Evolutionary conservation across 345 rosid genomes (phyloP).

Genomic region (Linum usitatissimum): DNA sequence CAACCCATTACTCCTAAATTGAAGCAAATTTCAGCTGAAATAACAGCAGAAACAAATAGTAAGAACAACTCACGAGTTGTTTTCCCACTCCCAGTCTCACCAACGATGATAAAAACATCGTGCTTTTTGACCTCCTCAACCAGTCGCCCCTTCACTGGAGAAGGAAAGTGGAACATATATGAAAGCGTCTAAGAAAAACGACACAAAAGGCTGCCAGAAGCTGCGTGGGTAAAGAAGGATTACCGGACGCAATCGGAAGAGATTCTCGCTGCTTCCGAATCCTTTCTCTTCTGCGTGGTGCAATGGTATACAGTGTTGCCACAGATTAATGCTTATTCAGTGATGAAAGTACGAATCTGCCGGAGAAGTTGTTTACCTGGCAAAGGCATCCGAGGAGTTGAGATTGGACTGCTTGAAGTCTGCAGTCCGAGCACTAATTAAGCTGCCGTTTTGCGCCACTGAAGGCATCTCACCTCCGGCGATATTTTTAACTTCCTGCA

Average conservation of each 20-base stretch:
- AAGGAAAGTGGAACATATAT: neutral
- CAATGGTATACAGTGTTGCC: slow-evolving; percentile 3
- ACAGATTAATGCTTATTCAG: neutral
- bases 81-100: slow-evolving; percentile 97
- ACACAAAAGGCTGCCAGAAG: neutral
- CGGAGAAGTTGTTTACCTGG: slow-evolving; percentile 22
- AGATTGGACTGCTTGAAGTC: slow-evolving; percentile 21
- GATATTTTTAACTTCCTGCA: neutral
- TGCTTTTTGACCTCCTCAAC: slow-evolving; percentile 58
- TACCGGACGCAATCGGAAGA: slow-evolving; percentile 85
- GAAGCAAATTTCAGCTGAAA: neutral
- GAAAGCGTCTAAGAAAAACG: neutral
- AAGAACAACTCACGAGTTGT: slow-evolving; percentile 61
- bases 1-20: neutral
- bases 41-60: slow-evolving; percentile 3
- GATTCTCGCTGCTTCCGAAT: slow-evolving; percentile 55
- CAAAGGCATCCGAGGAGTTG: slow-evolving; percentile 8
- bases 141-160: slow-evolving; percentile 55
- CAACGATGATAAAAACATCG: slow-evolving; percentile 66
- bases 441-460: slow-evolving; percentile 35
- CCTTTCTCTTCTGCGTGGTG: slow-evolving; percentile 33
- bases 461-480: slow-evolving; percentile 30
- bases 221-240: neutral
- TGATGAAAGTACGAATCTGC: neutral
- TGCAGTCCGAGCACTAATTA: slow-evolving; percentile 13